Percentiles rank a stretch among this genome's conserved stretches.
These are phyloP conservation scores for Hippophae rhamnoides DNA, from an alignment of 306 rosid species.

Conservation along the genomic window DNA sequence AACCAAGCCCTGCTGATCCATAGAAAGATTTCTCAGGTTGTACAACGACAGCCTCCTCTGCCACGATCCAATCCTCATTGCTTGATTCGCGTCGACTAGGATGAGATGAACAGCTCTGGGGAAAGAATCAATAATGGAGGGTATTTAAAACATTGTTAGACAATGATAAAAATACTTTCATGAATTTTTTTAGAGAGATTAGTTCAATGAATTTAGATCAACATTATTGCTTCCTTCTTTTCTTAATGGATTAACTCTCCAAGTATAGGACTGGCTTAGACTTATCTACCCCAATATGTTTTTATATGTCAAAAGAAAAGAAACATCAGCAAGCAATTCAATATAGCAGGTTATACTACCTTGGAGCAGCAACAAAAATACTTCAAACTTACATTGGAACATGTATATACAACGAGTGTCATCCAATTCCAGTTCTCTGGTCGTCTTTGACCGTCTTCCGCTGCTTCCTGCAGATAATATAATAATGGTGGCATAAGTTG, in stretches of 20 bases:
- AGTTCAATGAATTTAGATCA: too few relatives aligned
- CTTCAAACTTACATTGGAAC: slow-evolving; percentile 52
- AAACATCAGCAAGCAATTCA: too few relatives aligned
- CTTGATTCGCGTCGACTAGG: slow-evolving; percentile 24
- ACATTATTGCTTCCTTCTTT: too few relatives aligned
- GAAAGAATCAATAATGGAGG: neutral
- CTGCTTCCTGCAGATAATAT: slow-evolving; percentile 67
- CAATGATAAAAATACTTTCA: too few relatives aligned
- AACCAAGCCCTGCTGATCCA: neutral
- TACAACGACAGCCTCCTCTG: slow-evolving; percentile 56
- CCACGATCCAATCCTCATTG: slow-evolving; percentile 44
- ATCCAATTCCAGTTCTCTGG: slow-evolving; percentile 71
- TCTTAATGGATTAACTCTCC: too few relatives aligned
- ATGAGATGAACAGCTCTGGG: slow-evolving; percentile 46
- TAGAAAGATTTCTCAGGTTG: slow-evolving; percentile 45
- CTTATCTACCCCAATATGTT: too few relatives aligned
- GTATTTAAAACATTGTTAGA: too few relatives aligned
- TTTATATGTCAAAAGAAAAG: neutral
- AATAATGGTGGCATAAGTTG: slow-evolving; percentile 80
- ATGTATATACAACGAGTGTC: slow-evolving; percentile 64
- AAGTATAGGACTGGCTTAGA: too few relatives aligned
- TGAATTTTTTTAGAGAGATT: too few relatives aligned
- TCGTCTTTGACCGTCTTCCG: slow-evolving; percentile 36
- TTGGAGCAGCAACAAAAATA: slow-evolving; percentile 4
- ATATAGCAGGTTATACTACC: too few relatives aligned